These are phyloP conservation scores for Paecilomyces sp. DNA, from an alignment of 2,329 filamentous ascomycete species.

Conservation along the genomic window DNA sequence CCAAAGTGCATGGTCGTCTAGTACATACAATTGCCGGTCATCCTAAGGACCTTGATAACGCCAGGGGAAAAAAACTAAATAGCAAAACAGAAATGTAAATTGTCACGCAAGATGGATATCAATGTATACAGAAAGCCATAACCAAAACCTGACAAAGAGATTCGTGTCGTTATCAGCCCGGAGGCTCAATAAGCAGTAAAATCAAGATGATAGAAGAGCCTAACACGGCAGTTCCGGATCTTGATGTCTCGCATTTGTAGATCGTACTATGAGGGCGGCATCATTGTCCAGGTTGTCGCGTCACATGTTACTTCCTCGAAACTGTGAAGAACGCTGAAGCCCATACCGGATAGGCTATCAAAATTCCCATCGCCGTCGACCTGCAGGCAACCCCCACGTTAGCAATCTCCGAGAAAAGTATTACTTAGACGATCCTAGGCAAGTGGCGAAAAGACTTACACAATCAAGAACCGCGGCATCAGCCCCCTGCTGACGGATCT, in stretches of 20 bases:
- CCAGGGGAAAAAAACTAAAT: background rate
- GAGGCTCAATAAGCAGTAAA: background rate
- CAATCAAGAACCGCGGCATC: slow-evolving; percentile 69
- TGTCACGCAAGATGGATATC: background rate
- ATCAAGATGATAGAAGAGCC: background rate
- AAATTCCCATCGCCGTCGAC: slow-evolving; percentile 64
- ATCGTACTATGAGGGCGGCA: slow-evolving; percentile 30
- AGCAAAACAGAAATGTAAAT: background rate
- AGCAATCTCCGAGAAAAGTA: background rate
- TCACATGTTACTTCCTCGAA: slow-evolving; percentile 76
- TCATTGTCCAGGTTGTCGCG: slow-evolving; percentile 54
- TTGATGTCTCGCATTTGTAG: background rate
- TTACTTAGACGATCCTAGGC: background rate
- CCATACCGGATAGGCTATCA: slow-evolving; percentile 70
- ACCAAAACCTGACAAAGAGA: background rate
- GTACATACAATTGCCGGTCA: background rate
- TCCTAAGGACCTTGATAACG: background rate
- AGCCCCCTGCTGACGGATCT: slow-evolving; percentile 72
- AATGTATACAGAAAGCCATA: background rate
- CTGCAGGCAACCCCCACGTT: slow-evolving; percentile 31
- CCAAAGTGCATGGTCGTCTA: background rate
- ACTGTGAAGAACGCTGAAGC: slow-evolving; percentile 68
- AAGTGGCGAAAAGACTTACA: slow-evolving; percentile 47
- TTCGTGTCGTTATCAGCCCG: background rate
- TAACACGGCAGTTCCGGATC: background rate